Evolutionary conservation across 2,329 filamentous ascomycete genomes (phyloP).

Genomic region (Neofusicoccum laricinum): DNA sequence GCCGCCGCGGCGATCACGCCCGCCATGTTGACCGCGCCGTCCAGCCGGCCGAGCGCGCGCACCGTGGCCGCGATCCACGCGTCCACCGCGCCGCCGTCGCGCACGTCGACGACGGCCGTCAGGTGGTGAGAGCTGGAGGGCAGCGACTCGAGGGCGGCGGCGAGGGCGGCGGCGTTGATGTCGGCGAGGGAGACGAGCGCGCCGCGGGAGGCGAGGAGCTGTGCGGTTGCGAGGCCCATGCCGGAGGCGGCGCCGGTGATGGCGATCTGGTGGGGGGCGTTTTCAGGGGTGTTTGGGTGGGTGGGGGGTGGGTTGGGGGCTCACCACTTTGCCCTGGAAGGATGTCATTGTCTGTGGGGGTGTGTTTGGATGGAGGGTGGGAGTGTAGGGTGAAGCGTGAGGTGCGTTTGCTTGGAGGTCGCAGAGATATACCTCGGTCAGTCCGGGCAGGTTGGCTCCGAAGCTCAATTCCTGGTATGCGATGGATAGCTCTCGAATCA

Average conservation of each 20-base stretch:
- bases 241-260: conserved; percentile 39
- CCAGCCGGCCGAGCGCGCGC: conserved; percentile 40
- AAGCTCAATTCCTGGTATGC: too few relatives aligned
- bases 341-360: too few relatives aligned
- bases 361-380: too few relatives aligned
- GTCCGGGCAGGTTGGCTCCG: not conserved
- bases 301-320: too few relatives aligned
- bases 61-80: conserved; percentile 49
- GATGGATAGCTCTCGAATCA: too few relatives aligned
- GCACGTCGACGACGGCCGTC: conserved; percentile 45
- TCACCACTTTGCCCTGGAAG: too few relatives aligned
- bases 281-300: too few relatives aligned
- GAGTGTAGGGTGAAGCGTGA: too few relatives aligned
- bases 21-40: conserved; percentile 58
- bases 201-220: conserved; percentile 31
- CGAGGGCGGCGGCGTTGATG: not conserved
- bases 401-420: too few relatives aligned
- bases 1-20: conserved; percentile 32
- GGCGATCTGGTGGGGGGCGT: conserved; percentile 9
- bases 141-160: not conserved
- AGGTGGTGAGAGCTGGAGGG: conserved; percentile 27
- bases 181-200: conserved; percentile 39
- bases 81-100: conserved; percentile 48
- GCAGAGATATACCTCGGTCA: too few relatives aligned
- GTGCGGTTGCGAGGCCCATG: conserved; percentile 35